Evolutionary conservation across 2,329 filamentous ascomycete species (phyloP).

Genomic region (Sclerotinia borealis): DNA sequence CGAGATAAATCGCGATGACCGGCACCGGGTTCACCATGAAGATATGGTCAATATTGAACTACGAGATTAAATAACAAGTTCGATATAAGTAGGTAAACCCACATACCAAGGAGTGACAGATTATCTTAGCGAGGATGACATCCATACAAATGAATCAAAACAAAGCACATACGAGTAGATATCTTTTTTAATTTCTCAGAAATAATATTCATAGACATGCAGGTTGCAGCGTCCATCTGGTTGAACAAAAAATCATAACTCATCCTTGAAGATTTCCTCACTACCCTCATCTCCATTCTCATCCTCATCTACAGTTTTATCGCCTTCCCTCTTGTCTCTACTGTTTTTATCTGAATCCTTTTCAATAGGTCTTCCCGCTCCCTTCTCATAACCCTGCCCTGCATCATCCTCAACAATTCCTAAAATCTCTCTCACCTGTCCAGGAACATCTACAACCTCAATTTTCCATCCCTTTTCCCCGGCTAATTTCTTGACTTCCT

Average conservation of each 20-base stretch:
- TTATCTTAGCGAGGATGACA: too few relatives aligned
- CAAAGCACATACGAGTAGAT: too few relatives aligned
- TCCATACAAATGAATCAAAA: too few relatives aligned
- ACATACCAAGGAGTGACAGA: too few relatives aligned
- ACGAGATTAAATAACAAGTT: too few relatives aligned
- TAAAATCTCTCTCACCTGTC: conserved; percentile 55
- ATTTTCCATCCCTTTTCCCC: conserved; percentile 72
- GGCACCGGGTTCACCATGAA: not conserved
- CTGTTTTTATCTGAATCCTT: not conserved
- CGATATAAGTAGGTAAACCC: too few relatives aligned
- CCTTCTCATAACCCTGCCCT: conserved; percentile 41
- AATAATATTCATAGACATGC: too few relatives aligned
- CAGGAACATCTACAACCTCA: conserved; percentile 66
- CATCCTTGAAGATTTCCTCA: conserved; percentile 48
- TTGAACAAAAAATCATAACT: conserved; percentile 35
- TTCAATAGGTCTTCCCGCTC: conserved; percentile 31
- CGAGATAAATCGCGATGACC: fast-evolving
- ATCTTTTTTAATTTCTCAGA: too few relatives aligned
- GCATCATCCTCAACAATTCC: conserved; percentile 60
- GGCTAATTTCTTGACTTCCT: conserved; percentile 62
- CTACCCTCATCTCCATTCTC: conserved; percentile 41
- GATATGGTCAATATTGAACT: not conserved
- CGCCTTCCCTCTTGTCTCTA: conserved; percentile 21
- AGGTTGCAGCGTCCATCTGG: fast-evolving
- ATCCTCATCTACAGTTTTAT: conserved; percentile 29